These are phyloP conservation scores for Fusarium decemcellulare DNA, from an alignment of 2,329 filamentous ascomycete species.

Conservation along the genomic window DNA sequence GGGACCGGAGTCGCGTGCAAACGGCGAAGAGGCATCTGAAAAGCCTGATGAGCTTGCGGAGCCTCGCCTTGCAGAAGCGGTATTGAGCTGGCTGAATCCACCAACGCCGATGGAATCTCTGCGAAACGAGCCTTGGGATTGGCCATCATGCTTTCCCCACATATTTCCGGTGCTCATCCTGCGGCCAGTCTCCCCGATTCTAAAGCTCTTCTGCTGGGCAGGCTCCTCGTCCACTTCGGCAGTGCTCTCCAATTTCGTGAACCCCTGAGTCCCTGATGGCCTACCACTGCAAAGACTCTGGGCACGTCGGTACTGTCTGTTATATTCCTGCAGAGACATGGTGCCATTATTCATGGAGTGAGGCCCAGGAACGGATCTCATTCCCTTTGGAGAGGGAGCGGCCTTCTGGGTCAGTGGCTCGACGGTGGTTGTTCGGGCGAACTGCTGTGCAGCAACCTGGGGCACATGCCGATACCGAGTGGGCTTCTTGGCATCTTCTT, in stretches of 20 bases:
- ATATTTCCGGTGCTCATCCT: conserved; percentile 58
- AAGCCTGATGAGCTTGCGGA: conserved; percentile 40
- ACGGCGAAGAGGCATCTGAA: conserved; percentile 34
- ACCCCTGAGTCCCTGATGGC: conserved; percentile 54
- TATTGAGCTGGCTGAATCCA: conserved; percentile 17
- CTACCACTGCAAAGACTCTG: conserved; percentile 51
- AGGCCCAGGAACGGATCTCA: conserved; percentile 48
- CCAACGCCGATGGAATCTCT: conserved; percentile 29
- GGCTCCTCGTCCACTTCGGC: conserved; percentile 50
- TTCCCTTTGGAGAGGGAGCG: conserved; percentile 59
- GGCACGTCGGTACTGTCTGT: conserved; percentile 53
- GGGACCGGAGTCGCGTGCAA: conserved; percentile 32
- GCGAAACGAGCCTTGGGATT: conserved; percentile 17
- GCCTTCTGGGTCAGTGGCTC: conserved; percentile 51
- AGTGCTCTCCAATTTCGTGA: conserved; percentile 54
- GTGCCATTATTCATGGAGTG: conserved; percentile 41
- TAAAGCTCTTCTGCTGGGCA: conserved; percentile 11
- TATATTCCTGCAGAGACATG: conserved; percentile 53
- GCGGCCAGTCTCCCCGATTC: conserved; percentile 39
- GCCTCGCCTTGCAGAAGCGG: conserved; percentile 16
- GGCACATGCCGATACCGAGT: conserved; percentile 65
- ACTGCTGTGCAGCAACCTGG: conserved; percentile 67
- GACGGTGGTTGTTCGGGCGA: conserved; percentile 66
- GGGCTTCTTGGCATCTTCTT: conserved; percentile 26
- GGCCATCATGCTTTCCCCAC: conserved; percentile 30